Conservation (phyloP, 83 land plant species). For the Picea abies region DNA sequence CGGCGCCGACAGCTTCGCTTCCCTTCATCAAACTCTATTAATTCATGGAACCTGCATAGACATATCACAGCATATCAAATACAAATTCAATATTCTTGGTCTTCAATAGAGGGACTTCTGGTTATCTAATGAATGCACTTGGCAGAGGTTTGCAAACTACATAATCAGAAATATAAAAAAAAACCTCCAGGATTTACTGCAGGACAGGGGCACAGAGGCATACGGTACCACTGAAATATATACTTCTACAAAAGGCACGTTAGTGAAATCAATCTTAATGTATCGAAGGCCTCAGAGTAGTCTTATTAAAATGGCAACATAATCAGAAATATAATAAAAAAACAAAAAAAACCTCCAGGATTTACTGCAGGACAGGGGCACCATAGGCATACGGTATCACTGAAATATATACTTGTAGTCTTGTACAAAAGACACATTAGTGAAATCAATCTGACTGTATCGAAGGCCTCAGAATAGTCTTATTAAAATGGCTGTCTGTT, state of each 20-base stretch:
- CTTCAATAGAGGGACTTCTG: not conserved
- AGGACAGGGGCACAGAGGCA: not conserved
- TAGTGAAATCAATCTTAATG: not conserved
- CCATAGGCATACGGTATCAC: too few species aligned
- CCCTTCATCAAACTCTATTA: constrained; percentile 77
- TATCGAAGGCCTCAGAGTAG: not conserved
- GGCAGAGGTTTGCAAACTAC: not conserved
- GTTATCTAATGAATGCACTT: not conserved
- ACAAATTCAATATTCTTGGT: not conserved
- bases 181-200: not conserved
- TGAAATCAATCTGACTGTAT: not conserved
- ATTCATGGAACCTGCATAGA: constrained; percentile 59
- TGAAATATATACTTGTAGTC: constrained; percentile 5
- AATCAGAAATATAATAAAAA: too few species aligned
- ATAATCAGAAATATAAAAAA: not conserved
- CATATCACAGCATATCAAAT: not conserved
- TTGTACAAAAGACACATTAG: not conserved
- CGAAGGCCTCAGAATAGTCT: not conserved
- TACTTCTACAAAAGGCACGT: not conserved
- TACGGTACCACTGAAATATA: not conserved
- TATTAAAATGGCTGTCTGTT: not conserved
- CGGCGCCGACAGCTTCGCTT: constrained; percentile 84
- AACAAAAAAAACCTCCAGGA: too few species aligned
- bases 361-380: too few species aligned
- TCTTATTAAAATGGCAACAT: not conserved